These are phyloP conservation scores for Rhodamnia rubescens DNA, from an alignment of 345 rosid genomes.

Conservation along the genomic window DNA sequence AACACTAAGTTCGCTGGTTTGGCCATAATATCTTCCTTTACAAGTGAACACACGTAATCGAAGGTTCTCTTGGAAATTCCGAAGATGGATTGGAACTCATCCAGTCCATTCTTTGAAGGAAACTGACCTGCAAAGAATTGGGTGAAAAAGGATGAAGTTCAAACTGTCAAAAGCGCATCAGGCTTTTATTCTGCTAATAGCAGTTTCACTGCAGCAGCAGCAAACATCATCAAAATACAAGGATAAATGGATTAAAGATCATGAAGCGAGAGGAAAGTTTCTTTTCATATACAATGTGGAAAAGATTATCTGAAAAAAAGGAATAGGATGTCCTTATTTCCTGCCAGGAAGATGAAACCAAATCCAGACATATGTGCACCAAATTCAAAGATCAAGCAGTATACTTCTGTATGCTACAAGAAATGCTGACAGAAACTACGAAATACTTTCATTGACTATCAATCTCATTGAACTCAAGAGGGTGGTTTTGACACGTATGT, in stretches of 20 bases:
- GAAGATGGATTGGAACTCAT: conserved; percentile 27
- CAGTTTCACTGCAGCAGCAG: not conserved
- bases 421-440: not conserved
- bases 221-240: not conserved
- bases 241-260: not conserved
- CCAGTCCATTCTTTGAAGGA: conserved; percentile 24
- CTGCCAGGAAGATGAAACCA: not conserved
- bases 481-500: not conserved
- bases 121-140: conserved; percentile 25
- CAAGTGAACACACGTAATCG: conserved; percentile 45
- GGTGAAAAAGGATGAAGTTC: not conserved
- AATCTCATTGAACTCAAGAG: not conserved
- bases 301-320: not conserved
- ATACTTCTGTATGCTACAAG: not conserved
- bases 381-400: not conserved
- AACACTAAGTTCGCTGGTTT: conserved; percentile 29
- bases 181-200: not conserved
- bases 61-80: conserved; percentile 41
- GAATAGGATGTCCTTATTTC: not conserved
- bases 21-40: conserved; percentile 30
- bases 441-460: not conserved
- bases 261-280: not conserved
- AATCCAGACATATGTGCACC: not conserved
- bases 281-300: not conserved
- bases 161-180: not conserved